A percentile compares a stretch with the other conserved stretches of the same genome.
phyloP scores from a whole-genome alignment of 2,329 filamentous ascomycete species.

The Coniochaeta pulveracea region DNA sequence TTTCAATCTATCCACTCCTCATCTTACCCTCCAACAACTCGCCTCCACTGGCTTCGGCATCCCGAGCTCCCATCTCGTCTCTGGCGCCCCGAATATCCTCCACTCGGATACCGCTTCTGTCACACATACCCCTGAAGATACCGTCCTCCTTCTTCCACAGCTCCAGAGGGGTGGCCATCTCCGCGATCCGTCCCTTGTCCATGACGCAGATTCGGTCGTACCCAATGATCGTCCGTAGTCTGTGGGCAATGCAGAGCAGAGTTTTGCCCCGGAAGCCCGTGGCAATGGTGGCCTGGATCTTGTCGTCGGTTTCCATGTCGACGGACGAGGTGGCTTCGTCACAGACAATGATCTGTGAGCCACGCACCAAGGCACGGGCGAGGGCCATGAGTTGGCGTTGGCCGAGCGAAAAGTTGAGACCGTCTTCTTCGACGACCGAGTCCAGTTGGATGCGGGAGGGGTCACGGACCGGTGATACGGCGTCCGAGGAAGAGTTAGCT shows the following conservation, averaged over 20 bases:
- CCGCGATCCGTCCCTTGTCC: conserved; percentile 79
- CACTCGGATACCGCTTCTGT: conserved; percentile 62
- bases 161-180: conserved; percentile 65
- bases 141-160: conserved; percentile 60
- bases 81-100: conserved; percentile 40
- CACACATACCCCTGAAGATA: conserved; percentile 86
- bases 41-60: too few relatives aligned
- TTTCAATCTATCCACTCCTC: conserved; percentile 9
- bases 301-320: conserved; percentile 93
- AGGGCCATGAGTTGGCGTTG: conserved; percentile 94
- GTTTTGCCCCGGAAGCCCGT: conserved; percentile 78
- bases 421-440: conserved; percentile 80
- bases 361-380: conserved; percentile 77
- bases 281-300: conserved; percentile 85
- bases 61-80: conserved; percentile 17
- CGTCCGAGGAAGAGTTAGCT: conserved; percentile 19
- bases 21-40: conserved; percentile 11
- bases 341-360: conserved; percentile 86
- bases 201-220: conserved; percentile 97
- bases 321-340: conserved; percentile 92
- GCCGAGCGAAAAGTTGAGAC: conserved; percentile 88
- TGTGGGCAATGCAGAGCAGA: conserved; percentile 83
- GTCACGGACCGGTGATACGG: conserved; percentile 15
- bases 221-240: conserved; percentile 80
- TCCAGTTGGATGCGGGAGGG: conserved; percentile 68